A percentile compares a stretch with the other conserved stretches of the same genome.
Conservation (phyloP, 2,329 filamentous ascomycete genomes). For the Penicillium italicum region DNA sequence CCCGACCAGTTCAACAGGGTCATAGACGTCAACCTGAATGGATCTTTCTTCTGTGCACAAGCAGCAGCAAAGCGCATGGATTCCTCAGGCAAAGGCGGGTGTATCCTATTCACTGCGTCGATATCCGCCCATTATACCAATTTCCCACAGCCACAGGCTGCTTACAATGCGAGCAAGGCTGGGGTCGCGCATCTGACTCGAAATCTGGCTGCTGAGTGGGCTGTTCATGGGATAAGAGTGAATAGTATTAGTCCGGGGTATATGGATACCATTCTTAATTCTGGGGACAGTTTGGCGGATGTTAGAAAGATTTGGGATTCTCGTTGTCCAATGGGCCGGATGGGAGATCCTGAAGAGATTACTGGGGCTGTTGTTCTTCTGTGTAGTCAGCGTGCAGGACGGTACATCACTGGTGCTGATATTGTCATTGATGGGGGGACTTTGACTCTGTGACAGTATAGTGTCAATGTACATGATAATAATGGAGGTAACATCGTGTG, state of each 20-base stretch:
- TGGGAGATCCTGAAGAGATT: conserved; percentile 62
- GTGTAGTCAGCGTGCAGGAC: conserved; percentile 54
- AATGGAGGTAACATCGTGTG: background rate
- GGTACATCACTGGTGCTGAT: conserved; percentile 67
- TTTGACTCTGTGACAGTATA: background rate
- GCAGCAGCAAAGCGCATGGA: conserved; percentile 50
- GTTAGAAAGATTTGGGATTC: conserved; percentile 55
- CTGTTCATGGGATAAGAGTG: conserved; percentile 64
- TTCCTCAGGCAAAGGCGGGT: conserved; percentile 45
- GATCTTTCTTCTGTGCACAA: conserved; percentile 66
- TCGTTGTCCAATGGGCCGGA: conserved; percentile 61
- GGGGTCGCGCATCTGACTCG: conserved; percentile 61
- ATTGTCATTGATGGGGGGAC: conserved; percentile 60
- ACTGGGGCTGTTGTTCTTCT: conserved; percentile 61
- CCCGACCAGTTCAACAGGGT: conserved; percentile 59
- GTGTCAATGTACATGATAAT: too few relatives aligned
- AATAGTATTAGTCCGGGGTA: conserved; percentile 71
- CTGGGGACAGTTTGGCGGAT: conserved; percentile 56
- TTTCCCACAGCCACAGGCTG: conserved; percentile 67
- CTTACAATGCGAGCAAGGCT: conserved; percentile 71
- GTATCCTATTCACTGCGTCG: conserved; percentile 57
- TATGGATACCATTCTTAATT: conserved; percentile 73
- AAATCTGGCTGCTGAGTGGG: conserved; percentile 70
- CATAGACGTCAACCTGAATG: conserved; percentile 69
- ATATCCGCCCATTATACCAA: conserved; percentile 68